These are phyloP conservation scores for Metschnikowia peoriensis DNA, from an alignment of 805 yeast species.

Conservation along the genomic window DNA sequence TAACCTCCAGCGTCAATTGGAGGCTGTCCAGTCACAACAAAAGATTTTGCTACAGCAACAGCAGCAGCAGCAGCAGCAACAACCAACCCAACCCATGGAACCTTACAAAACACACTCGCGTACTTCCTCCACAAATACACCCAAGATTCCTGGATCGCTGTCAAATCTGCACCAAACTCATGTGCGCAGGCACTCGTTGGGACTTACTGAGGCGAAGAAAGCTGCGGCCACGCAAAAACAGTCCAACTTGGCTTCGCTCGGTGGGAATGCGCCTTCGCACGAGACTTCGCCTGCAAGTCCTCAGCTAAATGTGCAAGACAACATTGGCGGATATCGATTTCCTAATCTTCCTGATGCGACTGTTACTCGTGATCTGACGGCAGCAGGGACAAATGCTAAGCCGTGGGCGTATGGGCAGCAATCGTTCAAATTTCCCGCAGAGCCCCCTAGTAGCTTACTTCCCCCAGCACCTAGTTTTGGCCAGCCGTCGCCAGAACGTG, in stretches of 20 bases:
- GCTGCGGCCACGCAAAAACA: conserved; percentile 92
- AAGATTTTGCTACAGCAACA: conserved; percentile 81
- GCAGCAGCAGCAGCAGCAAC: conserved; percentile 31
- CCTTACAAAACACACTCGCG: conserved; percentile 36
- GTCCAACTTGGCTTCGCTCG: conserved; percentile 33
- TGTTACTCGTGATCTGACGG: conserved; percentile 7
- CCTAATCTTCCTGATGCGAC: conserved; percentile 44
- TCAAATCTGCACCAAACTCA: conserved; percentile 57
- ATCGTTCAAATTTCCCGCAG: conserved; percentile 59
- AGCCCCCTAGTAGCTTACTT: conserved; percentile 31
- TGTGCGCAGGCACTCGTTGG: conserved; percentile 86
- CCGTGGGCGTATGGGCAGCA: conserved; percentile 44
- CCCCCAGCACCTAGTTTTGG: conserved; percentile 57
- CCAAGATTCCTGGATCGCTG: conserved; percentile 32
- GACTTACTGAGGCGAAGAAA: conserved; percentile 86
- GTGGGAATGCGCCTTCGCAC: conserved; percentile 7
- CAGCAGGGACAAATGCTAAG: conserved; percentile 21
- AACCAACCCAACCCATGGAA: conserved; percentile 20
- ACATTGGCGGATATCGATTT: conserved; percentile 48
- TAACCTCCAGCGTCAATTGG: conserved; percentile 87
- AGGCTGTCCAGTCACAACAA: conserved; percentile 87
- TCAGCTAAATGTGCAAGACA: conserved; percentile 10
- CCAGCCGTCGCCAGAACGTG: conserved; percentile 39
- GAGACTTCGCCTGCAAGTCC: conserved; percentile 19
- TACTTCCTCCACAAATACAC: conserved; percentile 27